Evolutionary conservation across 306 rosid species (phyloP).

Genomic region (Inga laurina): DNA sequence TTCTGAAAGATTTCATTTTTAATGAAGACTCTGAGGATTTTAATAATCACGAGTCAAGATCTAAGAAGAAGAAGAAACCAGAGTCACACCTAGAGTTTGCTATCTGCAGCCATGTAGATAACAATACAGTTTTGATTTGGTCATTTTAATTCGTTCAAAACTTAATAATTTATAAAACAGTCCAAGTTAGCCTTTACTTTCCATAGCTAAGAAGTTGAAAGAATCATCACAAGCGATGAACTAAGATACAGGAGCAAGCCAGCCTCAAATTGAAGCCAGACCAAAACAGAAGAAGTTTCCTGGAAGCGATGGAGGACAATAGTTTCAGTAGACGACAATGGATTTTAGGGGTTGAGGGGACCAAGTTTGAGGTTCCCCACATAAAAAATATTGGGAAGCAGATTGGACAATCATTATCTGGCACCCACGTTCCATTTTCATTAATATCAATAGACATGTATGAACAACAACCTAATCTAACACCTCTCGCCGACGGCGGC

Average conservation of each 20-base stretch:
- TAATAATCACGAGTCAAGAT: constrained; percentile 10
- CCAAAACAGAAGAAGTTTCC: background rate
- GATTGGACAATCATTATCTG: constrained; percentile 31
- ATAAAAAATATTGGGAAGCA: constrained; percentile 21
- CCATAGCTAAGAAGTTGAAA: background rate
- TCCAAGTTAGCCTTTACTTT: background rate
- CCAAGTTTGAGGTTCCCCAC: constrained; percentile 35
- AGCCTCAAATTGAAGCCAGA: background rate
- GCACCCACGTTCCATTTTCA: constrained; percentile 33
- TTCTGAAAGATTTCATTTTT: constrained; percentile 6
- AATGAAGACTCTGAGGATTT: constrained; percentile 1
- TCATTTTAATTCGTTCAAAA: background rate
- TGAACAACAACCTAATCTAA: constrained; percentile 29
- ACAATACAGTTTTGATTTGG: background rate
- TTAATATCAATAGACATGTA: background rate
- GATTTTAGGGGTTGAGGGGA: constrained; percentile 37
- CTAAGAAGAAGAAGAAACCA: constrained; percentile 20
- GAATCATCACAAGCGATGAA: background rate
- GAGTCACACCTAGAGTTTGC: background rate
- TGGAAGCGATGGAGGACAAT: background rate
- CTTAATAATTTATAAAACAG: background rate
- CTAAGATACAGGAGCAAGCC: background rate
- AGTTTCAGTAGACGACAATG: constrained; percentile 4
- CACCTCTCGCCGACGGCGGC: constrained; percentile 16
- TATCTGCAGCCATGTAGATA: background rate